Conservation (phyloP, 169 alveolate genomes). For the Cryptosporidium felis region DNA sequence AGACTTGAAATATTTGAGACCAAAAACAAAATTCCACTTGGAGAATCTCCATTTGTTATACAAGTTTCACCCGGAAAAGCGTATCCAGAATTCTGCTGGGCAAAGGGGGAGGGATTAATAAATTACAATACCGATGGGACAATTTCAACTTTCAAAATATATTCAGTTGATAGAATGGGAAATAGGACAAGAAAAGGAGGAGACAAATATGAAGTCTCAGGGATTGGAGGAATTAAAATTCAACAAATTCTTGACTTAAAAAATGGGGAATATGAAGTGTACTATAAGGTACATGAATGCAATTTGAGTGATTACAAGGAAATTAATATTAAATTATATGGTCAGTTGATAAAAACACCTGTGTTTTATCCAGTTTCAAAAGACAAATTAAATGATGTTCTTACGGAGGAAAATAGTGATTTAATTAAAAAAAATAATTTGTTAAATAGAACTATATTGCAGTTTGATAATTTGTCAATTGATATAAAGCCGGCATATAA, state of each 20-base stretch:
- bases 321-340: conserved; percentile 51
- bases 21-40: conserved; percentile 13
- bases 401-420: background rate
- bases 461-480: conserved; percentile 40
- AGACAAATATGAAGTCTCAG: conserved; percentile 71
- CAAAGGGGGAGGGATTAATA: conserved; percentile 51
- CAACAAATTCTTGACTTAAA: conserved; percentile 72
- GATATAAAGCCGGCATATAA: conserved; percentile 66
- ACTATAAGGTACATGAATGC: conserved; percentile 28
- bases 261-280: conserved; percentile 67
- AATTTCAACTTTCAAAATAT: conserved; percentile 18
- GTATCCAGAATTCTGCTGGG: conserved; percentile 61
- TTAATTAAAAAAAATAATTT: conserved; percentile 16
- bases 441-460: background rate
- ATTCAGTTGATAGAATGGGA: conserved; percentile 67
- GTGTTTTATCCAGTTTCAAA: conserved; percentile 39
- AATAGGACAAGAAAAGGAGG: conserved; percentile 73
- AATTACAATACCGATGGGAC: conserved; percentile 9
- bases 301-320: conserved; percentile 61
- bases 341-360: conserved; percentile 52
- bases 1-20: conserved; percentile 38
- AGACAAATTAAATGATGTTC: background rate
- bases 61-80: conserved; percentile 59
- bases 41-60: conserved; percentile 52
- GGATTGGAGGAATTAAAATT: conserved; percentile 74